A percentile compares a stretch with the other conserved stretches of the same genome.
phyloP scores from a whole-genome alignment of 352 stramenopile genomes.

The Globisporangium heterothallicum region DNA sequence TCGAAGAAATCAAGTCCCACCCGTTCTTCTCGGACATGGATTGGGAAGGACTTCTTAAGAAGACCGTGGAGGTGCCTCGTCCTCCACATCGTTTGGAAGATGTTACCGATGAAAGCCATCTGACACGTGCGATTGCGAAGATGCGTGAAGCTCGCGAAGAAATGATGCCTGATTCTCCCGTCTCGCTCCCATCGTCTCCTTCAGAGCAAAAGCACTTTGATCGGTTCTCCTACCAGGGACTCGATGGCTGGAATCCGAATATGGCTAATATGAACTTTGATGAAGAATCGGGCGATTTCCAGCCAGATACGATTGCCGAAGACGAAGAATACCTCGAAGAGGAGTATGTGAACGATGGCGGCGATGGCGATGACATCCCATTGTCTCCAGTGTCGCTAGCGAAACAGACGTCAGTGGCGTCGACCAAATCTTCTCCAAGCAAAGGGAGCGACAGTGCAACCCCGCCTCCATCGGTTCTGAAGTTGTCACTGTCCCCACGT shows the following conservation, averaged over 20 bases:
- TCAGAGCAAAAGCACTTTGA: constrained; percentile 71
- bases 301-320: constrained; percentile 46
- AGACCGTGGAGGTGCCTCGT: constrained; percentile 58
- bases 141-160: constrained; percentile 66
- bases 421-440: constrained; percentile 18
- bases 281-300: constrained; percentile 50
- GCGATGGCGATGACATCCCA: constrained; percentile 26
- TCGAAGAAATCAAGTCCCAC: constrained; percentile 70
- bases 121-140: constrained; percentile 59
- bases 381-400: constrained; percentile 26
- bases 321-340: constrained; percentile 55
- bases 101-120: constrained; percentile 60
- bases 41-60: constrained; percentile 50
- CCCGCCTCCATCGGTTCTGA: constrained; percentile 28
- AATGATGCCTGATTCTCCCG: constrained; percentile 65
- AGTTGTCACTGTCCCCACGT: constrained; percentile 28
- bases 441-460: constrained; percentile 14
- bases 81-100: constrained; percentile 70
- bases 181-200: constrained; percentile 57
- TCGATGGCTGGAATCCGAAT: constrained; percentile 52
- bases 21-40: constrained; percentile 70
- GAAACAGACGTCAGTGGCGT: constrained; percentile 28
- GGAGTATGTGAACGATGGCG: constrained; percentile 20
- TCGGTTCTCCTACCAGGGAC: constrained; percentile 64
- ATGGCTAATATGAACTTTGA: constrained; percentile 67